Percentiles rank a stretch among this genome's conserved stretches.
phyloP scores from a whole-genome alignment of 148 eudicot species.

The Persicaria maculosa region DNA sequence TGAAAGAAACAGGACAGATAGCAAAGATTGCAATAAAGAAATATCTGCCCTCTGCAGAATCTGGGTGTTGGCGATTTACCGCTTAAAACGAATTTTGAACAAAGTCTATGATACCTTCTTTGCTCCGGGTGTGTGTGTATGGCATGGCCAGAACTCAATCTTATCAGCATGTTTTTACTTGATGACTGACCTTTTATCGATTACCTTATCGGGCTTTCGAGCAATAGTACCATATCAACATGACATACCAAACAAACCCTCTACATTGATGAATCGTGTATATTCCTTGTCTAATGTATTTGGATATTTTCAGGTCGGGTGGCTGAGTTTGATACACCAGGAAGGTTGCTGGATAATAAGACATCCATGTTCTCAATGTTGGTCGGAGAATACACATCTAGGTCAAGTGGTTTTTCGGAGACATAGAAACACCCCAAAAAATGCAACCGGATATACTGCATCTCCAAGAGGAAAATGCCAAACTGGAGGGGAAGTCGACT shows the following conservation, averaged over 20 bases:
- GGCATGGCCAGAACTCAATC: no score
- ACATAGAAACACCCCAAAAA: slow-evolving; percentile 1
- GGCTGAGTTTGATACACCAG: slow-evolving; percentile 80
- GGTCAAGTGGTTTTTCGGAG: slow-evolving; percentile 42
- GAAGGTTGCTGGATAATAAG: slow-evolving; percentile 62
- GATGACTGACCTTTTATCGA: no score
- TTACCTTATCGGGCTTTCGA: no score
- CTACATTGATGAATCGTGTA: no score
- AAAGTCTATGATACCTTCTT: no score
- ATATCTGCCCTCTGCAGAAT: background rate
- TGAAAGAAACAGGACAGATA: background rate
- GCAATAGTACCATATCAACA: no score
- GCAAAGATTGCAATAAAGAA: background rate
- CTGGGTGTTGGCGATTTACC: background rate
- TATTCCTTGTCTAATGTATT: background rate
- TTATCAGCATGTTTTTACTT: no score
- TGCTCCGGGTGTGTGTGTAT: no score
- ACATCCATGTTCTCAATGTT: slow-evolving; percentile 76
- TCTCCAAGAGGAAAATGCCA: slow-evolving; percentile 5
- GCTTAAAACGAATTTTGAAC: no score
- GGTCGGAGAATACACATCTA: slow-evolving; percentile 80
- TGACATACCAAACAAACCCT: no score
- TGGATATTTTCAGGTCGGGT: slow-evolving; percentile 58
- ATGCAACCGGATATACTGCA: slow-evolving; percentile 10
- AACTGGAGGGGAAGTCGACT: slow-evolving; percentile 1